phyloP scores from a whole-genome alignment of 2,329 filamentous ascomycete species.

The Neopestalotiopsis clavispora region DNA sequence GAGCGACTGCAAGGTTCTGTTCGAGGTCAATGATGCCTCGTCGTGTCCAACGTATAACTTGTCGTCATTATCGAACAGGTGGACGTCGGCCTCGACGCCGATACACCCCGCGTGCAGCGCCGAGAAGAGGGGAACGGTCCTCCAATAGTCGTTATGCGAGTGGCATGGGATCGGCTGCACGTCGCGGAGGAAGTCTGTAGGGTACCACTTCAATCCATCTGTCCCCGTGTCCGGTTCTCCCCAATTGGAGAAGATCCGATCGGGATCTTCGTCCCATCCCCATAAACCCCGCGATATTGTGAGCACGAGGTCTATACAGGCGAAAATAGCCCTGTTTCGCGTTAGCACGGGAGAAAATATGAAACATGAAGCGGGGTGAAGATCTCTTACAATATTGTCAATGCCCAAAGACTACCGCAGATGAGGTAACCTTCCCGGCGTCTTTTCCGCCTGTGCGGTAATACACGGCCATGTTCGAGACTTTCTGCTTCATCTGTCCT shows the following conservation, averaged over 20 bases:
- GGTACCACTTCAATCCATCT: slow-evolving; percentile 48
- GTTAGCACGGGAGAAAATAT: slow-evolving; percentile 23
- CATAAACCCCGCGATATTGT: slow-evolving; percentile 35
- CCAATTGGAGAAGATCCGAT: slow-evolving; percentile 33
- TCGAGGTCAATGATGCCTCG: slow-evolving; percentile 53
- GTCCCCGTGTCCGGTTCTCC: slow-evolving; percentile 33
- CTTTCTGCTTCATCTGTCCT: slow-evolving; percentile 1
- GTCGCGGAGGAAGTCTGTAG: slow-evolving; percentile 58
- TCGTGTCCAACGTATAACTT: slow-evolving; percentile 70
- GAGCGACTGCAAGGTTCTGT: slow-evolving; percentile 64
- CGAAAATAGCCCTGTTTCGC: slow-evolving; percentile 33
- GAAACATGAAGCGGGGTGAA: slow-evolving; percentile 22
- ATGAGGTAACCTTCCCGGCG: slow-evolving; percentile 32
- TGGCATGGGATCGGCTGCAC: slow-evolving; percentile 63
- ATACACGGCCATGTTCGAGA: neutral
- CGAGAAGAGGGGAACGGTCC: slow-evolving; percentile 64
- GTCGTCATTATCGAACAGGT: slow-evolving; percentile 53
- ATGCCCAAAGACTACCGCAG: slow-evolving; percentile 41
- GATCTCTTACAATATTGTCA: slow-evolving; percentile 37
- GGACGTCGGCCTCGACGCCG: slow-evolving; percentile 73
- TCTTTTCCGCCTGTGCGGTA: slow-evolving; percentile 19
- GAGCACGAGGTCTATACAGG: slow-evolving; percentile 38
- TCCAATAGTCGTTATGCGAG: slow-evolving; percentile 76
- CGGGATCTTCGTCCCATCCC: slow-evolving; percentile 34
- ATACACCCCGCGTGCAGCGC: slow-evolving; percentile 65